phyloP scores from a whole-genome alignment of 1,139 yeast genomes.

The Lodderomyces jiufengensis region DNA sequence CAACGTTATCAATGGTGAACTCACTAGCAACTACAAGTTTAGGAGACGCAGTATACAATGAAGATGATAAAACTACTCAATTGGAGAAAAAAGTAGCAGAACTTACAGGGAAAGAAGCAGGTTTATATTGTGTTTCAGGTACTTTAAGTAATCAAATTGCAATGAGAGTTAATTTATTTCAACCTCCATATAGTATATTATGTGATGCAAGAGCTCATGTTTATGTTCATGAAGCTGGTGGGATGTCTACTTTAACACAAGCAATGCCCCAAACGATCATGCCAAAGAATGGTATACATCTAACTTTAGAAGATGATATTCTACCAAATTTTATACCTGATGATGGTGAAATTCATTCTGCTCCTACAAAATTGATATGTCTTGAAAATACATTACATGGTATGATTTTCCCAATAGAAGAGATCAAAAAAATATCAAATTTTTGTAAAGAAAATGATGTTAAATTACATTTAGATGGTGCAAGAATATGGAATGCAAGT shows the following conservation, averaged over 20 bases:
- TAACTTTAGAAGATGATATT: constrained; percentile 40
- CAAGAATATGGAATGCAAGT: constrained; percentile 46
- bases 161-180: constrained; percentile 36
- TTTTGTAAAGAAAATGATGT: constrained; percentile 35
- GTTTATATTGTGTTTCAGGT: constrained; percentile 43
- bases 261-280: constrained; percentile 42
- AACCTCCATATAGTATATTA: constrained; percentile 44
- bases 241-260: constrained; percentile 43
- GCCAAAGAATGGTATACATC: constrained; percentile 36
- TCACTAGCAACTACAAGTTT: constrained; percentile 25
- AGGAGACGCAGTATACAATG: constrained; percentile 46
- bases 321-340: constrained; percentile 40
- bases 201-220: constrained; percentile 43
- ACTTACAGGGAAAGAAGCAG: constrained; percentile 41
- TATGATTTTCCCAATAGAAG: constrained; percentile 41
- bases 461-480: constrained; percentile 44
- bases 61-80: constrained; percentile 33
- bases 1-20: constrained; percentile 37
- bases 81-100: constrained; percentile 35
- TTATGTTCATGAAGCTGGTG: constrained; percentile 43
- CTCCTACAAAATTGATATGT: constrained; percentile 46
- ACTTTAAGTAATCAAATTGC: constrained; percentile 47
- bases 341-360: constrained; percentile 46
- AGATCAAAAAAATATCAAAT: constrained; percentile 34
- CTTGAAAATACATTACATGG: constrained; percentile 48